These are phyloP conservation scores for Aspergillus sp. DNA, from an alignment of 2,329 filamentous ascomycete genomes.

Conservation along the genomic window DNA sequence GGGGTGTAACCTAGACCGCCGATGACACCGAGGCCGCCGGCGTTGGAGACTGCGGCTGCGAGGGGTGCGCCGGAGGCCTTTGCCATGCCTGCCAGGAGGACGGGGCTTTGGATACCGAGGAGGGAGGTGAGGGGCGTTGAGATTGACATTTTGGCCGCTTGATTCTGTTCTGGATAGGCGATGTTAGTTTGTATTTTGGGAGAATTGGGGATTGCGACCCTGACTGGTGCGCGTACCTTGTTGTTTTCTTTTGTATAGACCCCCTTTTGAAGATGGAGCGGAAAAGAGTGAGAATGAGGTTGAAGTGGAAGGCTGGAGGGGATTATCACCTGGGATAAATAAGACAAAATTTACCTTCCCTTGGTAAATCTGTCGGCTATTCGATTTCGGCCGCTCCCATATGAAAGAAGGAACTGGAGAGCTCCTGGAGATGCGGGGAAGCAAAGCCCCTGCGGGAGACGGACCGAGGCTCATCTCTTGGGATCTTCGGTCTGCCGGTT, in stretches of 20 bases:
- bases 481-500: neutral
- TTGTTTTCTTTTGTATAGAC: neutral
- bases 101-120: slow-evolving; percentile 80
- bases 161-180: neutral
- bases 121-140: slow-evolving; percentile 76
- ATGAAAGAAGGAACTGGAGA: neutral
- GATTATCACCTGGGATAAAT: neutral
- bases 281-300: neutral
- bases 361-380: neutral
- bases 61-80: slow-evolving; percentile 75
- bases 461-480: slow-evolving; percentile 10
- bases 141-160: slow-evolving; percentile 51
- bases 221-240: neutral
- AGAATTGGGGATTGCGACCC: neutral
- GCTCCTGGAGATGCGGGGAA: slow-evolving; percentile 13
- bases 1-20: slow-evolving; percentile 68
- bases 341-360: neutral
- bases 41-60: slow-evolving; percentile 84
- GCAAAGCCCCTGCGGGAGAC: neutral
- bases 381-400: neutral
- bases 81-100: slow-evolving; percentile 93
- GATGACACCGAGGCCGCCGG: slow-evolving; percentile 72
- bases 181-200: neutral
- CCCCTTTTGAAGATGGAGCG: neutral
- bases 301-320: neutral